Percentiles rank a stretch among this genome's conserved stretches.
phyloP scores from a whole-genome alignment of 495 filamentous ascomycete species.

The Xylaria grammica region DNA sequence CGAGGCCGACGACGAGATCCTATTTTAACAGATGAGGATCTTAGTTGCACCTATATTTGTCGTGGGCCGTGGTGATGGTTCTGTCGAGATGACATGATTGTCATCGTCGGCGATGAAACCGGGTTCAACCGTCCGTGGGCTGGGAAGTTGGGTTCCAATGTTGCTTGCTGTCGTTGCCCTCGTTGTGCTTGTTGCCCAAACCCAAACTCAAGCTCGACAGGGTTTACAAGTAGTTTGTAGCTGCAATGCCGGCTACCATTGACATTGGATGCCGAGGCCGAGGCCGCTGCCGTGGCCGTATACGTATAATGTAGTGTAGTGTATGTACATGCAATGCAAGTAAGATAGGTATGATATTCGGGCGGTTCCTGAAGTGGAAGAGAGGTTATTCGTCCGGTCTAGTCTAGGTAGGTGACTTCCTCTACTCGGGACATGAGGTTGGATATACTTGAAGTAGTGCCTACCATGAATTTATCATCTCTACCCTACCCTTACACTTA shows the following conservation, averaged over 20 bases:
- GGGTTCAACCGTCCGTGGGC: too few relatives aligned
- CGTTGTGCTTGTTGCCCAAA: constrained; percentile 2
- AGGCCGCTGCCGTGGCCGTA: too few relatives aligned
- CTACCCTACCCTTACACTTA: too few relatives aligned
- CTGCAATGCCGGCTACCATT: background rate
- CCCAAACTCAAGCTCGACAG: background rate
- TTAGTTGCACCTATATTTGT: background rate
- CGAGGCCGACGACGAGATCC: background rate
- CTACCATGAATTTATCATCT: too few relatives aligned
- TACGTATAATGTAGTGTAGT: too few relatives aligned
- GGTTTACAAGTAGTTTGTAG: background rate
- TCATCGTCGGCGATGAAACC: background rate
- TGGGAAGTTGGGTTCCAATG: constrained; percentile 9
- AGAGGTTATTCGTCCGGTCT: background rate
- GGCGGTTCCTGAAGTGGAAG: background rate
- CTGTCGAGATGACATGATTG: background rate
- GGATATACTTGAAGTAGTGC: too few relatives aligned
- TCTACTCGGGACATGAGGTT: too few relatives aligned
- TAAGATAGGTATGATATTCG: background rate
- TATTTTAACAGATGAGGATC: background rate
- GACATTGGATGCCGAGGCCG: background rate
- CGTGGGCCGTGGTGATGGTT: background rate
- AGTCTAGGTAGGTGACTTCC: background rate
- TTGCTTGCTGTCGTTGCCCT: background rate
- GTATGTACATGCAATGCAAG: constrained; percentile 2